phyloP scores from a whole-genome alignment of 148 eudicot genomes.

The Rhododendron henanense region DNA sequence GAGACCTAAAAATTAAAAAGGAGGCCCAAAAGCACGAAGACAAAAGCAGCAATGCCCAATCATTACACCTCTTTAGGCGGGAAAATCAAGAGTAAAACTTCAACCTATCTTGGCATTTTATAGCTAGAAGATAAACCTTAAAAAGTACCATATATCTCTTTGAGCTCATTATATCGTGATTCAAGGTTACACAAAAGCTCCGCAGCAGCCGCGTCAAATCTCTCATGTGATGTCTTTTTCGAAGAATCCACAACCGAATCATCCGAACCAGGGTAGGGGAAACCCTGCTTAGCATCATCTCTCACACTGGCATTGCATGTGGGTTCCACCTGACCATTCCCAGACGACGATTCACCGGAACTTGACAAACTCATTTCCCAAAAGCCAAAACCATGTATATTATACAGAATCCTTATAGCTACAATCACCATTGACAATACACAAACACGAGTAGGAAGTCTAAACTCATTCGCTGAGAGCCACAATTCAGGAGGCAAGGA shows the following conservation, averaged over 20 bases:
- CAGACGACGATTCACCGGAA: slow-evolving; percentile 19
- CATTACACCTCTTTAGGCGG: not conserved
- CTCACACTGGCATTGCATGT: slow-evolving; percentile 7
- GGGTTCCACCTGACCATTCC: slow-evolving; percentile 12
- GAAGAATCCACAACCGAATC: slow-evolving; percentile 5
- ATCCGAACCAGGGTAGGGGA: slow-evolving; percentile 11
- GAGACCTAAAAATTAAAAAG: not conserved
- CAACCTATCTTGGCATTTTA: not conserved
- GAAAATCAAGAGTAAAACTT: not conserved
- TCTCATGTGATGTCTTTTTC: slow-evolving; percentile 18
- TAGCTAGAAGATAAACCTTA: not conserved
- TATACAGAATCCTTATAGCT: slow-evolving; percentile 59
- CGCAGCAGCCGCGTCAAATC: slow-evolving; percentile 40
- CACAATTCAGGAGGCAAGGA: slow-evolving; percentile 78
- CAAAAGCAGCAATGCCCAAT: not conserved
- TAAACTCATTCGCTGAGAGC: slow-evolving; percentile 55
- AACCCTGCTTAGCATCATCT: slow-evolving; percentile 19
- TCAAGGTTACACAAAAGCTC: slow-evolving; percentile 59
- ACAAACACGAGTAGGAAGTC: slow-evolving; percentile 70
- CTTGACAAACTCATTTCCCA: slow-evolving; percentile 70
- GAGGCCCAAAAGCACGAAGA: not conserved
- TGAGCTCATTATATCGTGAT: slow-evolving; percentile 37
- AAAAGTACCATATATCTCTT: slow-evolving; percentile 47
- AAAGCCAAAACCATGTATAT: slow-evolving; percentile 79
- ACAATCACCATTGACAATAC: slow-evolving; percentile 83